Evolutionary conservation across 2,329 filamentous ascomycete genomes (phyloP).

Genomic region (Monascus ruber): DNA sequence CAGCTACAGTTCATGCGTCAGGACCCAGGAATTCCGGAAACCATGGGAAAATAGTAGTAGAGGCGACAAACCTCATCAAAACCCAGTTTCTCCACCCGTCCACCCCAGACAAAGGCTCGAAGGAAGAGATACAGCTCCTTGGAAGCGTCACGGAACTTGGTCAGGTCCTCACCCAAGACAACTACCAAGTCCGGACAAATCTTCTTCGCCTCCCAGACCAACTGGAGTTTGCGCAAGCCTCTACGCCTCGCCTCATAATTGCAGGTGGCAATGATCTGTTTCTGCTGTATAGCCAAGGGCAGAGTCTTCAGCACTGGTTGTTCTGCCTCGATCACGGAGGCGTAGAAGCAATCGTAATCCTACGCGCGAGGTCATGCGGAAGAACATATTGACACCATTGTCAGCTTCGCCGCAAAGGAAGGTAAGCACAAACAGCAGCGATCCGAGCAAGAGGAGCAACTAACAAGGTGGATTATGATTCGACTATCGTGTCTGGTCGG

Average conservation of each 20-base stretch:
- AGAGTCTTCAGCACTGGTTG: slow-evolving; percentile 60
- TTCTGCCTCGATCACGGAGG: slow-evolving; percentile 75
- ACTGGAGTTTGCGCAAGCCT: slow-evolving; percentile 62
- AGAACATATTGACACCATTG: too few relatives aligned
- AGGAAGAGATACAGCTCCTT: slow-evolving; percentile 69
- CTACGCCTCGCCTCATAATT: slow-evolving; percentile 79
- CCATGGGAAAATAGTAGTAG: background rate
- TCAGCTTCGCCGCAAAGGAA: too few relatives aligned
- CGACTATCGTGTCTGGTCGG: slow-evolving; percentile 46
- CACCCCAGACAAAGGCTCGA: slow-evolving; percentile 63
- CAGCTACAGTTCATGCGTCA: slow-evolving; percentile 27
- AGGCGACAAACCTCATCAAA: slow-evolving; percentile 65
- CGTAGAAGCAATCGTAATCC: slow-evolving; percentile 71
- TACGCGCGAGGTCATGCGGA: slow-evolving; percentile 4
- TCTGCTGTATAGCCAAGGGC: slow-evolving; percentile 79
- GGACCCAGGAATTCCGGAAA: too few relatives aligned
- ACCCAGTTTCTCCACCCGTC: slow-evolving; percentile 67
- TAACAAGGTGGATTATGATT: slow-evolving; percentile 72
- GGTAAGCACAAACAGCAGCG: too few relatives aligned
- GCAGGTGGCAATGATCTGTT: slow-evolving; percentile 84
- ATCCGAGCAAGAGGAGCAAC: slow-evolving; percentile 11
- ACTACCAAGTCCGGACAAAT: slow-evolving; percentile 76
- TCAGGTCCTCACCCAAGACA: slow-evolving; percentile 75
- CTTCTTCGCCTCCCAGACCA: slow-evolving; percentile 68
- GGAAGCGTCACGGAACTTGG: slow-evolving; percentile 73